A percentile compares a stretch with the other conserved stretches of the same genome.
phyloP scores from a whole-genome alignment of 1,284 basidiomycete species.

The Rhodotorula glutinis region DNA sequence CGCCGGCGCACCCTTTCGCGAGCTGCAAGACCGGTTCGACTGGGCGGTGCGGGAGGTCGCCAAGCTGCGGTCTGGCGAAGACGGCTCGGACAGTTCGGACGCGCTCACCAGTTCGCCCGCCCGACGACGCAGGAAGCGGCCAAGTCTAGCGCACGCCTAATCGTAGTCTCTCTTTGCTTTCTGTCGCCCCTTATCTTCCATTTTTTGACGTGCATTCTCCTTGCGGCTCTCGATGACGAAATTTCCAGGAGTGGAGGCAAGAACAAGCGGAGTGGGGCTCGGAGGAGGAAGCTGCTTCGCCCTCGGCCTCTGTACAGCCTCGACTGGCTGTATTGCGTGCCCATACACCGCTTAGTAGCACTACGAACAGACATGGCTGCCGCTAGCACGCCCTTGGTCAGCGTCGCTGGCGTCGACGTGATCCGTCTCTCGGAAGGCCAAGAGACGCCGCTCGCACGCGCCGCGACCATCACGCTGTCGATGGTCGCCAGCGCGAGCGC shows the following conservation, averaged over 20 bases:
- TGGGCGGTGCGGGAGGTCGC: slow-evolving; percentile 20
- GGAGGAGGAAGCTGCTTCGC: no score
- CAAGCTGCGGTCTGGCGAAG: neutral
- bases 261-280: no score
- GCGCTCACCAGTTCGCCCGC: no score
- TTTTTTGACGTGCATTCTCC: no score
- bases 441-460: neutral
- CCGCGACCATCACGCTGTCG: neutral
- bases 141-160: neutral
- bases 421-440: neutral
- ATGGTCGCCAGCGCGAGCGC: neutral
- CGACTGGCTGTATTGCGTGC: no score
- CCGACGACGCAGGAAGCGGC: slow-evolving; percentile 21
- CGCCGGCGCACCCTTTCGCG: slow-evolving; percentile 7
- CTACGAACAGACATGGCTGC: neutral
- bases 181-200: no score
- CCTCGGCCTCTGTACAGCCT: no score
- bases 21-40: slow-evolving; percentile 3
- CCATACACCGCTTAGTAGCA: no score
- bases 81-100: neutral
- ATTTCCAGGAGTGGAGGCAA: no score
- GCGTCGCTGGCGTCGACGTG: neutral
- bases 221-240: no score
- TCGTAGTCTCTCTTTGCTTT: no score
- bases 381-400: slow-evolving; percentile 1